A percentile compares a stretch with the other conserved stretches of the same genome.
These are phyloP conservation scores for Hypoxylon rubiginosum DNA, from an alignment of 2,329 filamentous ascomycete species.

Conservation along the genomic window DNA sequence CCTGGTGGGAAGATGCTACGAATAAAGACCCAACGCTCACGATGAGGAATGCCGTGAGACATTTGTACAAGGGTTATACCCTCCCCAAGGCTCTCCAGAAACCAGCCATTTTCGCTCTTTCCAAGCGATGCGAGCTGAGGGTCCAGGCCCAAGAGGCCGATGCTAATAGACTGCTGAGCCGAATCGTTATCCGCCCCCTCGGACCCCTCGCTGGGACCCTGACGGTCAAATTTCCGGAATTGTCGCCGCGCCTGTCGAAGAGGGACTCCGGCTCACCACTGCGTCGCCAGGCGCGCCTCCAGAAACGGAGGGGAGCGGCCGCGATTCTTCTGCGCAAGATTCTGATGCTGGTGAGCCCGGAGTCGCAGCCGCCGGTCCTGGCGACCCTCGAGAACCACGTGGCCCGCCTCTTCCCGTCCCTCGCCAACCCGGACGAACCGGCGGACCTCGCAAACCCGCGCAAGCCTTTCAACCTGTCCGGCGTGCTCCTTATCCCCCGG, in stretches of 20 bases:
- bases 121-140: conserved; percentile 63
- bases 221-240: conserved; percentile 60
- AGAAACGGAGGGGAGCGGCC: conserved; percentile 60
- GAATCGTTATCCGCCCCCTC: conserved; percentile 62
- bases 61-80: conserved; percentile 68
- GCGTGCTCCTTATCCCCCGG: conserved; percentile 61
- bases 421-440: conserved; percentile 49
- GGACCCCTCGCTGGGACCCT: conserved; percentile 64
- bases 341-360: conserved; percentile 65
- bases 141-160: conserved; percentile 62
- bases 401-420: conserved; percentile 63
- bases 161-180: conserved; percentile 67
- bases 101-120: conserved; percentile 72
- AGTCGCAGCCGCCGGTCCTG: conserved; percentile 59
- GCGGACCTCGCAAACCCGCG: conserved; percentile 35
- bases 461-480: conserved; percentile 65
- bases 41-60: conserved; percentile 82
- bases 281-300: conserved; percentile 48
- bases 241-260: conserved; percentile 44
- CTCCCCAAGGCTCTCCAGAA: conserved; percentile 80
- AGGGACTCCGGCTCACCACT: conserved; percentile 38
- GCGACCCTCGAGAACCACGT: conserved; percentile 61
- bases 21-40: conserved; percentile 85
- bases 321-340: conserved; percentile 63
- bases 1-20: conserved; percentile 88